Evolutionary conservation across 352 stramenopile species (phyloP).

Genomic region (Thalassiosira exigua): DNA sequence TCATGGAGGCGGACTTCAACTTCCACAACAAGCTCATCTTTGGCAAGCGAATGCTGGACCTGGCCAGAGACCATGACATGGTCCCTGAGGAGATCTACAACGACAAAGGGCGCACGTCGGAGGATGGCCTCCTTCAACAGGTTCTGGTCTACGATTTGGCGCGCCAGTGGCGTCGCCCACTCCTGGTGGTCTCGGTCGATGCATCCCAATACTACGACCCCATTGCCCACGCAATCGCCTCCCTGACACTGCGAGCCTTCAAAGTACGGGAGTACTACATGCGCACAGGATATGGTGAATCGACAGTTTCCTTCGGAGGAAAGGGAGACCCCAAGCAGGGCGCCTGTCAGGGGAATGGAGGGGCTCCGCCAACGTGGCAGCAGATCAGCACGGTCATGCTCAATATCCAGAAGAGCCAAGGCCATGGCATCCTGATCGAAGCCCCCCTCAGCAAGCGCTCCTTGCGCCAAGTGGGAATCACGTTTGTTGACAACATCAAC

Average conservation of each 20-base stretch:
- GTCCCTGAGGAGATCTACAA: constrained; percentile 22
- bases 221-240: neutral
- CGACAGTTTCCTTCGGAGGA: neutral
- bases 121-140: constrained; percentile 14
- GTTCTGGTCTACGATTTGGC: constrained; percentile 8
- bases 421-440: neutral
- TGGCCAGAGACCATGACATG: neutral
- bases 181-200: constrained; percentile 5
- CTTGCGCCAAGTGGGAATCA: neutral
- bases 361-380: constrained; percentile 10
- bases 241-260: neutral
- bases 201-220: constrained; percentile 26
- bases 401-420: neutral
- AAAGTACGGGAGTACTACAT: too few species aligned
- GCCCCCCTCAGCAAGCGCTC: neutral
- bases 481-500: constrained; percentile 21
- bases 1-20: constrained; percentile 16
- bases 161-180: neutral
- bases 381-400: constrained; percentile 3
- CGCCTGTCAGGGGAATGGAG: constrained; percentile 14
- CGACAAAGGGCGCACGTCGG: constrained; percentile 1
- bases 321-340: neutral
- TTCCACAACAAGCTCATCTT: constrained; percentile 17
- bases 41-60: constrained; percentile 18
- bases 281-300: constrained; percentile 11